Evolutionary conservation across 495 filamentous ascomycete genomes (phyloP), one percentile per base, ranked within the genome.

Genomic region (Penicillium maclennaniae): DNA sequence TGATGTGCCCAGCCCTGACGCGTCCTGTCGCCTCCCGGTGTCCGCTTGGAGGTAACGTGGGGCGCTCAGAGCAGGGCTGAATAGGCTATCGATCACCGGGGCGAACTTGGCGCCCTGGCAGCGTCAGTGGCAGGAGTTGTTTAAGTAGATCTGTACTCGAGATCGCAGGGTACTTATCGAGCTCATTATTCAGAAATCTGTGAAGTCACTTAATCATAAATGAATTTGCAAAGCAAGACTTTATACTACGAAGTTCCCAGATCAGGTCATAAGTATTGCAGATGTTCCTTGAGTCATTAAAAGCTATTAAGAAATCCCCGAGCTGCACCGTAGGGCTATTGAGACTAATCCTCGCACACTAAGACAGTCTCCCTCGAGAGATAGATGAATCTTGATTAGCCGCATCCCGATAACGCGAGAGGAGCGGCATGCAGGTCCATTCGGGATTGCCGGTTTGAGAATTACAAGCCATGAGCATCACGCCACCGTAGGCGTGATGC

Each of bases 41-140:
- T 19, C 12, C 19, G 28, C 45, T 45, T 21, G 23, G n/a, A 53
- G 21, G 31, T 31, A 23, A 36, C 37, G 50, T 43, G 21, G 28
- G 28, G 26, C 27, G 10, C 34, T n/a, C 12, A 31, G 23, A 12
- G 28, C 36, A 46, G 43, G 43, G 50, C 50, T 53, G 50, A 53
- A 40, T 40, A 45, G 43, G 31, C 47, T 40, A 51, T 34, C 31
- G 10, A 31, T 31, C 10, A 34, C 31, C 31, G 14, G 31, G 9
- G 31, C 31, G 31, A 34, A 10, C 31, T 34, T 34, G 31, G 31
- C 31, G 10, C 31, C 31, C 9, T 34, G 31, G 31, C 31, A 34
- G 10, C 31, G 31, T 34, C 31, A 34, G 31, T 14, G 31, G 31
- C 31, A 34, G 14, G 3, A 34, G 14, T 2, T 14, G 31, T 14